A percentile compares a stretch with the other conserved stretches of the same genome.
phyloP scores from a whole-genome alignment of 345 rosid species.

The Eucalyptus sp. region DNA sequence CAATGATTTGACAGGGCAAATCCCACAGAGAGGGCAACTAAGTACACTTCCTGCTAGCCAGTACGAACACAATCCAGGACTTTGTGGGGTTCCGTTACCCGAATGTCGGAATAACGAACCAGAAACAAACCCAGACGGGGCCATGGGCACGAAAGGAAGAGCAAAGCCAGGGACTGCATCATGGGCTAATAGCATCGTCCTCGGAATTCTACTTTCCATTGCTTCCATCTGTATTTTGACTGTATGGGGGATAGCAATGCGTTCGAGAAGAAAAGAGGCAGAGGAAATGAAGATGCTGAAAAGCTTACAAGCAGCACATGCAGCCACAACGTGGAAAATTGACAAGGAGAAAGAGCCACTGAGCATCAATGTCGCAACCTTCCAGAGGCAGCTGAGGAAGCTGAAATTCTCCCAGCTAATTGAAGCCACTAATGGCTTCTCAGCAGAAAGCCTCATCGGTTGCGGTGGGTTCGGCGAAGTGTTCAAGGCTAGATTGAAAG shows the following conservation, averaged over 20 bases:
- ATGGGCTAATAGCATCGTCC: constrained; percentile 75
- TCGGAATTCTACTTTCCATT: constrained; percentile 73
- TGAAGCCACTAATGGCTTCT: not conserved
- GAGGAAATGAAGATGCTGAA: constrained; percentile 79
- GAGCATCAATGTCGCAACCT: constrained; percentile 90
- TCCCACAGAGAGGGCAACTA: constrained; percentile 94
- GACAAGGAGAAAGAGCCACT: constrained; percentile 95
- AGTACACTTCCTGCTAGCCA: constrained; percentile 90
- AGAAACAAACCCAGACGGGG: constrained; percentile 4
- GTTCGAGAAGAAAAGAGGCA: constrained; percentile 65
- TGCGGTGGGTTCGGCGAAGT: constrained; percentile 1
- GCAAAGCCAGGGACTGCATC: constrained; percentile 25
- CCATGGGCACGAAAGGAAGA: constrained; percentile 11
- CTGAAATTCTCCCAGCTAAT: constrained; percentile 91
- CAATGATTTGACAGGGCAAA: constrained; percentile 87
- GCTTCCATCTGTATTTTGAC: constrained; percentile 74
- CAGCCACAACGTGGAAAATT: constrained; percentile 95
- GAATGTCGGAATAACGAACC: constrained; percentile 60
- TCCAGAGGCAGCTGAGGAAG: constrained; percentile 73
- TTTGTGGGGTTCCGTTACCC: constrained; percentile 85
- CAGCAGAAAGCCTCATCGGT: not conserved
- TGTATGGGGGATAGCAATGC: constrained; percentile 85
- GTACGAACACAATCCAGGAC: constrained; percentile 79
- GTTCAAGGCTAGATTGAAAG: not conserved
- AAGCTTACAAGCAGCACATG: constrained; percentile 69